Base-by-base conservation (phyloP, 2,329 filamentous ascomycete species). In the Scleromitrula shiraiana region DNA sequence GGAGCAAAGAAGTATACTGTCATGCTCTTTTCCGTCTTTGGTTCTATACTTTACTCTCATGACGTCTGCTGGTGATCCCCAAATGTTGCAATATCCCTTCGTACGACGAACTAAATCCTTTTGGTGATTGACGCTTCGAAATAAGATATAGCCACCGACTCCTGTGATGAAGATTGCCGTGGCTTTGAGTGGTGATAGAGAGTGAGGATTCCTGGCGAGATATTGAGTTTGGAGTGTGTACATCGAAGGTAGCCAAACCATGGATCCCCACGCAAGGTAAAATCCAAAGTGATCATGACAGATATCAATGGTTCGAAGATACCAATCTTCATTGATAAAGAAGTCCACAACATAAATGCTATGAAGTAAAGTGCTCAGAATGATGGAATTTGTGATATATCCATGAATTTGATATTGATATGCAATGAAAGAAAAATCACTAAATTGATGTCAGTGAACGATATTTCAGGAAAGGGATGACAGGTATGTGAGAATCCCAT, bases 141-240 rank as follows among this genome's bases (percentile, higher is more conserved):
- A 74, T 4, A 73, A 44, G 0, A 59, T 53, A 48, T 74, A 74
- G 4, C 70, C 70, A 49, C 62, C 48, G 37, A 67, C 17, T 38
- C 67, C 67, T 15, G 61, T 53, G 7, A 44, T 17, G 15, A 68
- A 52, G 23, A 68, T 54, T 15, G 51, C 50, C 3, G 55, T 27
- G 2, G 63, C 65, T 7, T 51, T 41, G 2, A 62, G 17, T n/a
- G 40, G 14, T n/a, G 61, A 42, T 29, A 68, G 41, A 41, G 57
- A 41, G 41, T 67, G 38, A 27, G 70, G 70, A 46, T 73, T 68
- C 1, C 60, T 57, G 2, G 69, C 68, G 1, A 75, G 60, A 42
- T 71, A 75, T 50, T 75, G 72, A 0, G 65, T 65, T 50, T 75
- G 72, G 1, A 73, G 63, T 0, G 72, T 74, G 54, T 74, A 74